Evolutionary conservation across 1,139 yeast genomes (phyloP).

Genomic region (Candida pseudoviswanathii): DNA sequence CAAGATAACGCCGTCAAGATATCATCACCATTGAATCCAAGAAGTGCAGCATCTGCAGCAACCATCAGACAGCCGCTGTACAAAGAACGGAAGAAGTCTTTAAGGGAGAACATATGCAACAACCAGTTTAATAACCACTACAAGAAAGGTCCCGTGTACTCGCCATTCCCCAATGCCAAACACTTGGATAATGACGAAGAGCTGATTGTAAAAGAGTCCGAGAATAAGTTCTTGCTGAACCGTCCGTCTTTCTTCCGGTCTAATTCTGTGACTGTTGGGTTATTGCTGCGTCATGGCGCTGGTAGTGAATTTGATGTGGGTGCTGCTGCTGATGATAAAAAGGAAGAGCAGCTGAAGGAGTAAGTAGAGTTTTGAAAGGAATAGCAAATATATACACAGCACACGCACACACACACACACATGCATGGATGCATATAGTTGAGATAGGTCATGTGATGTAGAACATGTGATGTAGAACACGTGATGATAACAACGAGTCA

Average conservation of each 20-base stretch:
- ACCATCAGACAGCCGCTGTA: not conserved
- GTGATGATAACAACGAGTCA: not conserved
- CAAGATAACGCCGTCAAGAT: slow-evolving; percentile 1
- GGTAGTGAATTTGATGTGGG: not conserved
- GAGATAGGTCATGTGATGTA: no score
- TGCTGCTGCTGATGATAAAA: not conserved
- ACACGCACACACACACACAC: not conserved
- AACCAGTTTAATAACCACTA: slow-evolving; percentile 48
- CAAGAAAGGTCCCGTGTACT: slow-evolving; percentile 41
- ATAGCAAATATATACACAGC: not conserved
- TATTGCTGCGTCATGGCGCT: slow-evolving; percentile 26
- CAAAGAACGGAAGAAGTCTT: slow-evolving; percentile 4
- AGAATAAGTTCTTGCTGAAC: slow-evolving; percentile 21
- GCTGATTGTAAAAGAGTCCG: slow-evolving; percentile 23
- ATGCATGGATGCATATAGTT: no score
- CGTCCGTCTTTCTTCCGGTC: slow-evolving; percentile 39
- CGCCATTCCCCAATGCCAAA: slow-evolving; percentile 44
- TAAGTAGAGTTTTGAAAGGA: not conserved
- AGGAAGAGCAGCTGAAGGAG: not conserved
- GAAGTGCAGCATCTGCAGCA: not conserved
- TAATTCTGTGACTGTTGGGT: slow-evolving; percentile 45
- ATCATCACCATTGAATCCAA: slow-evolving; percentile 7
- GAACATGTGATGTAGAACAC: not conserved
- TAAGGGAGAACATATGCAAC: slow-evolving; percentile 16
- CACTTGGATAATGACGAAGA: slow-evolving; percentile 42